phyloP scores from a whole-genome alignment of 2,329 filamentous ascomycete genomes.

The Didymella keratinophila region DNA sequence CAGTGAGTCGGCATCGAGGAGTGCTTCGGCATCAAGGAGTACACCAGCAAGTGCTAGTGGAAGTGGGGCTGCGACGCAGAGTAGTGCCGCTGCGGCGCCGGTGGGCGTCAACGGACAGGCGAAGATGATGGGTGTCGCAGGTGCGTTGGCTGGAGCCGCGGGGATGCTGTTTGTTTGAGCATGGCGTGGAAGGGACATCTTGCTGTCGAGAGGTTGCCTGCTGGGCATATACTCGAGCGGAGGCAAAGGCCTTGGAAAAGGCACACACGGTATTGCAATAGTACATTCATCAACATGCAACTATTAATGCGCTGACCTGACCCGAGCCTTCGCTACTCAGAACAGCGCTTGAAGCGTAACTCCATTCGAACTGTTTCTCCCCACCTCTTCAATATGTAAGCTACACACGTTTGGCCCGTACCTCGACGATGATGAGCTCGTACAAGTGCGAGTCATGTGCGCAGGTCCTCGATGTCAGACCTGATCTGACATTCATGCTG shows the following conservation, averaged over 20 bases:
- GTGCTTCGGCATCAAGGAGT: background rate
- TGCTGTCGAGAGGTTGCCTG: background rate
- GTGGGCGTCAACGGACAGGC: constrained; percentile 2
- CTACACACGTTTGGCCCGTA: background rate
- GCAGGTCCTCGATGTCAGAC: background rate
- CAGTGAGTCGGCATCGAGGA: constrained; percentile 6
- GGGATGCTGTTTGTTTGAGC: constrained; percentile 27
- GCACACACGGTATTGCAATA: background rate
- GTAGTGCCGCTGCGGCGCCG: constrained; percentile 18
- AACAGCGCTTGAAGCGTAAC: background rate
- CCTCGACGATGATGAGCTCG: background rate
- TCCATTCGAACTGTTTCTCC: background rate
- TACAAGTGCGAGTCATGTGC: background rate
- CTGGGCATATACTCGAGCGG: background rate
- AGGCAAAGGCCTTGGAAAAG: background rate
- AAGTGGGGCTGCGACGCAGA: constrained; percentile 6
- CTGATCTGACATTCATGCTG: background rate
- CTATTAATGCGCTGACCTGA: too few species aligned
- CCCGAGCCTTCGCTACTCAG: too few species aligned
- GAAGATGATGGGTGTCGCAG: constrained; percentile 28
- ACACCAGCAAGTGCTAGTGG: constrained; percentile 3
- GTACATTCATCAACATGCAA: background rate
- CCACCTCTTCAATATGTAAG: background rate
- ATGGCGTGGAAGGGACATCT: background rate
- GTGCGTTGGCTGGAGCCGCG: constrained; percentile 30